These are phyloP conservation scores for Fallopia convolvulus DNA, from an alignment of 148 eudicot species.

Conservation along the genomic window DNA sequence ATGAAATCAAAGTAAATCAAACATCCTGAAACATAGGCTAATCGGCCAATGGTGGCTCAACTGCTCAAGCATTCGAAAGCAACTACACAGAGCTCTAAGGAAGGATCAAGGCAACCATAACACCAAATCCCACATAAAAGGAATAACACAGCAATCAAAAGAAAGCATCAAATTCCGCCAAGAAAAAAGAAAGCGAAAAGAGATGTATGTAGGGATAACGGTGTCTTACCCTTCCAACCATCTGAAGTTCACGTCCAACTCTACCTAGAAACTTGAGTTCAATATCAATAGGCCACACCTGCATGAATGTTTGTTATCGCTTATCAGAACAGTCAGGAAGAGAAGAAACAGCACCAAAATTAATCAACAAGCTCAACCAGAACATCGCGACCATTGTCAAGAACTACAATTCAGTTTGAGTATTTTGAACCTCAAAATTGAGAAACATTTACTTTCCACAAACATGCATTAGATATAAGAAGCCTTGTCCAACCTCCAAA, in stretches of 20 bases:
- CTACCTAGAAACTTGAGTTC: slow-evolving; percentile 86
- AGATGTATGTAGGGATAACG: not conserved
- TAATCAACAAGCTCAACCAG: not conserved
- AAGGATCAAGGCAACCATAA: too few species aligned
- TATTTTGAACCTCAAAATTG: too few species aligned
- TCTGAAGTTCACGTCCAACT: slow-evolving; percentile 75
- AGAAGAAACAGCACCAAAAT: not conserved
- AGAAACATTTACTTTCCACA: too few species aligned
- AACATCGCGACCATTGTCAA: not conserved
- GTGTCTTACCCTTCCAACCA: slow-evolving; percentile 66
- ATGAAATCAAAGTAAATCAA: not conserved
- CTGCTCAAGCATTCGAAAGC: too few species aligned
- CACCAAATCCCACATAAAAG: not conserved
- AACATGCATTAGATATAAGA: too few species aligned
- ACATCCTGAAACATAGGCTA: not conserved
- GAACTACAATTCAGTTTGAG: too few species aligned
- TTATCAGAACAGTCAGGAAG: not conserved
- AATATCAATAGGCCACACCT: slow-evolving; percentile 94
- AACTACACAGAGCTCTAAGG: too few species aligned
- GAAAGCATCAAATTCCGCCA: not conserved
- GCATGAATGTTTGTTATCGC: slow-evolving; percentile 9
- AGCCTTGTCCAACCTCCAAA: too few species aligned
- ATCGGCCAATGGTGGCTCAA: not conserved
- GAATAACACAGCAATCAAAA: not conserved
- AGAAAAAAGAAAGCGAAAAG: not conserved